Conservation (phyloP, 805 yeast species). For the Helenozyma baotianmanensis region DNA sequence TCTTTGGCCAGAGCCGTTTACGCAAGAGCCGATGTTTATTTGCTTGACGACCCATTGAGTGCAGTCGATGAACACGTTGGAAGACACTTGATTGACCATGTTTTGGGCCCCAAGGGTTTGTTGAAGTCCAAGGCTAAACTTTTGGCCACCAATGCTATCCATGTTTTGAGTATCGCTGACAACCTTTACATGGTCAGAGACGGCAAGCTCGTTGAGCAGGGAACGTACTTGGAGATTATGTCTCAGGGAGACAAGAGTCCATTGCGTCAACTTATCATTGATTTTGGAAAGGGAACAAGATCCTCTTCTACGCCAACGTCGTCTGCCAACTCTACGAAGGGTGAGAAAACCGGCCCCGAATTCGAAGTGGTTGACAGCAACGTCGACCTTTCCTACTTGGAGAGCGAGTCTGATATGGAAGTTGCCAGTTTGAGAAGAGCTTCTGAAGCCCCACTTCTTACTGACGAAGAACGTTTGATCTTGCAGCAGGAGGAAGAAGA, state of each 20-base stretch:
- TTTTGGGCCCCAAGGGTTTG: conserved; percentile 77
- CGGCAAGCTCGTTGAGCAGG: conserved; percentile 66
- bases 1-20: conserved; percentile 95
- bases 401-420: conserved; percentile 21
- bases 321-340: conserved; percentile 18
- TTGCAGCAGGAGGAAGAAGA: conserved; percentile 29
- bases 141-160: conserved; percentile 82
- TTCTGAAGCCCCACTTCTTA: conserved; percentile 45
- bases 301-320: conserved; percentile 9
- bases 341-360: conserved; percentile 12
- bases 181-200: conserved; percentile 63
- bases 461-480: conserved; percentile 30
- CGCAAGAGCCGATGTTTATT: conserved; percentile 85
- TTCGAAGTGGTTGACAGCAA: conserved; percentile 21
- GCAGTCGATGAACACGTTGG: conserved; percentile 99
- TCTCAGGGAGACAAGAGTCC: conserved; percentile 42
- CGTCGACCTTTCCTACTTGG: conserved; percentile 20
- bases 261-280: conserved; percentile 51
- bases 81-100: conserved; percentile 74
- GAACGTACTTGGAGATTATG: conserved; percentile 52
- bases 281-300: conserved; percentile 51
- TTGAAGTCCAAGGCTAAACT: conserved; percentile 69
- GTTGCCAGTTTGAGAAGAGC: conserved; percentile 53
- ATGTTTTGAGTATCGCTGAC: conserved; percentile 74
- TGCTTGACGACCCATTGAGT: conserved; percentile 87